These are phyloP conservation scores for Mycena albidolilacea DNA, from an alignment of 768 basidiomycete species.

Conservation along the genomic window DNA sequence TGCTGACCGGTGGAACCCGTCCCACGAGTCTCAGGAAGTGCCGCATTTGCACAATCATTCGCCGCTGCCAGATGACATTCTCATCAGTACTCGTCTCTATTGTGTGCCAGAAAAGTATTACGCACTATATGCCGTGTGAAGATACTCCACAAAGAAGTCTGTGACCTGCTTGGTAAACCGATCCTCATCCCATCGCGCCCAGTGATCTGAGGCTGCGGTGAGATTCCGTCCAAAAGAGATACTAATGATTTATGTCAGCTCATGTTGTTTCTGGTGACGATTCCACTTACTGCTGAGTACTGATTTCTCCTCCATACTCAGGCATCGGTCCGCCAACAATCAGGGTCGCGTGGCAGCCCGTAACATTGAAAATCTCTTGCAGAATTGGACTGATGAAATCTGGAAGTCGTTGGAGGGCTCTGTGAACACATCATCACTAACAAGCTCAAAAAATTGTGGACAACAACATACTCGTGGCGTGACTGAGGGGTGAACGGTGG, in stretches of 20 bases:
- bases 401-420: not conserved
- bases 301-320: slow-evolving; percentile 8
- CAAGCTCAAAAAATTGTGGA: not conserved
- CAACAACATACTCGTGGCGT: slow-evolving; percentile 17
- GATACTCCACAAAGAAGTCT: slow-evolving; percentile 18
- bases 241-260: not conserved
- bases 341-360: slow-evolving; percentile 16
- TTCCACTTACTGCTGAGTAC: slow-evolving; percentile 14
- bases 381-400: slow-evolving; percentile 18
- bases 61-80: slow-evolving; percentile 4
- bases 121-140: slow-evolving; percentile 26
- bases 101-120: not conserved
- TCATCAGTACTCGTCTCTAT: slow-evolving; percentile 1
- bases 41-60: slow-evolving; percentile 21
- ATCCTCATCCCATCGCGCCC: slow-evolving; percentile 13
- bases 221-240: slow-evolving; percentile 12
- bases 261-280: not conserved
- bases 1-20: slow-evolving; percentile 4
- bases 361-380: not conserved
- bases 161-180: slow-evolving; percentile 13
- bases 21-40: not conserved
- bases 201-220: slow-evolving; percentile 10
- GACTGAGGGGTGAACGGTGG: not conserved
- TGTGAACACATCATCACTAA: not conserved
- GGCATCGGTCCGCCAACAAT: slow-evolving; percentile 22